Evolutionary conservation across 352 stramenopile species (phyloP), one percentile per base, ranked within the genome.

Genomic region (Phytophthora rubi): DNA sequence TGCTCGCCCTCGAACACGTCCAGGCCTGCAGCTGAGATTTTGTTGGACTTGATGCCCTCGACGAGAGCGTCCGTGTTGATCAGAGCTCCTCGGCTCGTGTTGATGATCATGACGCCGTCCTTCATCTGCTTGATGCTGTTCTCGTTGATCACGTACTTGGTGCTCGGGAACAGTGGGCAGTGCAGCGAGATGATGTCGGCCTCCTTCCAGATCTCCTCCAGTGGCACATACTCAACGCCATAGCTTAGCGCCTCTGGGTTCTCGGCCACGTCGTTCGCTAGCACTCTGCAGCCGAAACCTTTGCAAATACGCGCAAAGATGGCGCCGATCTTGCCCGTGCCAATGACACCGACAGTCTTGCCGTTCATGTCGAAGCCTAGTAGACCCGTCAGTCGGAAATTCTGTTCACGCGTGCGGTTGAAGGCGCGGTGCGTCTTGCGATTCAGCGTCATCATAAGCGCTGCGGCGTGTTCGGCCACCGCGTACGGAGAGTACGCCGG

Each of bases 61-160:
- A 97, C 81, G 0, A 98, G 70, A 8, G 89, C 86, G 9, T 80
- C 80, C 15, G 90, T 97, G 65, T 97, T 85, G 39, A 98, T 87
- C 5, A 98, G 70, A 15, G 85, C 90, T 53, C 93, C 92, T 59
- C 91, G 90, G 28, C 85, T 93, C 12, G 90, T 97, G 70, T 98
- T 98, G 70, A 98, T 97, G 16, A 98, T 70, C 67, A 96, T 87
- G 2, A 97, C 89, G 13, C 83, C 78, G 15, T 93, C 67, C 75
- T 97, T 97, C 76, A 98, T 94, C 74, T 94, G 85, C 15, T 73
- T 68, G 45, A 98, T 86, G 53, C 85, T 89, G 26, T 89, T 73
- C 12, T 81, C 73, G 66, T 96, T 94, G 62, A 98, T 89, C 18
- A 86, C 85, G 74, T 98, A 89, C 23, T 85, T 83, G 0, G 90